Conservation (phyloP, 441 rosid species). For the Kokia cookei region DNA sequence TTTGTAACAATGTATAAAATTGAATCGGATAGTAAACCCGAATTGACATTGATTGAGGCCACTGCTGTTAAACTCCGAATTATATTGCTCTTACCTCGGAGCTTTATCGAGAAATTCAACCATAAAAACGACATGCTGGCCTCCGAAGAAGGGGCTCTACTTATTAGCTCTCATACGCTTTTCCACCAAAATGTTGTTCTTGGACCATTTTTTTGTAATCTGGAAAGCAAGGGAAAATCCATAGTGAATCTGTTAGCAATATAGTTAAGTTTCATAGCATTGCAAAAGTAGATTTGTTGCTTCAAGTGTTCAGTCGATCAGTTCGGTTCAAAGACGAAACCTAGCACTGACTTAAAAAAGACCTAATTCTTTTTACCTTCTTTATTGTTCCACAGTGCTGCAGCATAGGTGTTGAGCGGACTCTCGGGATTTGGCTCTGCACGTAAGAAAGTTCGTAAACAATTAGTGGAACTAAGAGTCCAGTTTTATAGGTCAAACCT, state of each 20-base stretch:
- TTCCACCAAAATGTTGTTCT: background rate
- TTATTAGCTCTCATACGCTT: background rate
- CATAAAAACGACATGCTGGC: background rate
- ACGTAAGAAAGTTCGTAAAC: slow-evolving; percentile 2
- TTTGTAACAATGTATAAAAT: too few relatives aligned
- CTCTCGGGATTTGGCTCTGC: slow-evolving; percentile 55
- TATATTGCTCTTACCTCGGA: too few relatives aligned
- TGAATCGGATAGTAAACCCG: too few relatives aligned
- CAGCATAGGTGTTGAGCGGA: slow-evolving; percentile 52
- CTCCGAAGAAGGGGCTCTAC: background rate
- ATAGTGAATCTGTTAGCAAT: background rate
- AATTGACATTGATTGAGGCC: too few relatives aligned
- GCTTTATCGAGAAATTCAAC: too few relatives aligned
- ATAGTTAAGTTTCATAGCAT: background rate
- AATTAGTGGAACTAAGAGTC: background rate
- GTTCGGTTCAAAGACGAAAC: too few relatives aligned
- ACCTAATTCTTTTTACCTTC: slow-evolving; percentile 24
- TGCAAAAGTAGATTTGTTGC: too few relatives aligned
- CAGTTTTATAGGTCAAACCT: background rate
- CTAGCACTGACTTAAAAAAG: too few relatives aligned
- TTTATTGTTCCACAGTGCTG: slow-evolving; percentile 32
- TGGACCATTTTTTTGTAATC: background rate
- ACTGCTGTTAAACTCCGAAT: too few relatives aligned
- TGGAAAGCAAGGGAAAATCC: background rate
- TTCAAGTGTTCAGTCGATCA: too few relatives aligned